phyloP scores from a whole-genome alignment of 2,329 filamentous ascomycete genomes.

The Neofusicoccum sp. region DNA sequence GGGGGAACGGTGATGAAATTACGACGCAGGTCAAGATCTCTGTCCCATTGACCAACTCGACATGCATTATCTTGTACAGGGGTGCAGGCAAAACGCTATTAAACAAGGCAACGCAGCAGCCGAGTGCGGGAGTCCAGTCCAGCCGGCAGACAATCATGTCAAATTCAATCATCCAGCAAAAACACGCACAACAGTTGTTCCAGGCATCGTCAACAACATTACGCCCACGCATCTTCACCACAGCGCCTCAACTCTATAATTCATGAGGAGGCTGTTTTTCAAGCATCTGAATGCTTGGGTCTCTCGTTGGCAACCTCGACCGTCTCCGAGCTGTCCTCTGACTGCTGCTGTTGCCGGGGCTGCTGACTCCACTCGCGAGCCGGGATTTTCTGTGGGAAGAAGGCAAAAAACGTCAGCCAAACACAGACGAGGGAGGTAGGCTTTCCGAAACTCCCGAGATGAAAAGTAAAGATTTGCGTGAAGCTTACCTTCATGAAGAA shows the following conservation, averaged over 20 bases:
- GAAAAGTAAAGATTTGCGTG: slow-evolving; percentile 20
- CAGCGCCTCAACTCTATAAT: background rate
- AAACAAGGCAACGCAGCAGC: background rate
- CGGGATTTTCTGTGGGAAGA: background rate
- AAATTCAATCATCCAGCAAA: background rate
- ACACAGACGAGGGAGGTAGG: no score
- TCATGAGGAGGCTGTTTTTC: background rate
- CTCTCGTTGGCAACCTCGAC: background rate
- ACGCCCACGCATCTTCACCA: background rate
- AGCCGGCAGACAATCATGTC: background rate
- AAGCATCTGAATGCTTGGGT: background rate
- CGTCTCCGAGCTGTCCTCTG: background rate
- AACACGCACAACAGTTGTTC: no score
- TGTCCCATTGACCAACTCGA: no score
- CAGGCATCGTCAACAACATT: background rate
- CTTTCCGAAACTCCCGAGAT: no score
- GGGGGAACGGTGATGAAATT: no score
- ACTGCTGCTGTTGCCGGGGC: background rate
- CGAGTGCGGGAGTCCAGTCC: background rate
- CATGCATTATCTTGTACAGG: background rate
- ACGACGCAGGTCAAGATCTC: no score
- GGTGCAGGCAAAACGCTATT: background rate
- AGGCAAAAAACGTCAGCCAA: background rate
- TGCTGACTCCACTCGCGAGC: slow-evolving; percentile 4
- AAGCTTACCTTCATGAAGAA: slow-evolving; percentile 25